Percentiles rank a stretch among this genome's conserved stretches.
These are phyloP conservation scores for Oryza rufipogon DNA, from an alignment of 176 grass and related monocot genomes.

Conservation along the genomic window DNA sequence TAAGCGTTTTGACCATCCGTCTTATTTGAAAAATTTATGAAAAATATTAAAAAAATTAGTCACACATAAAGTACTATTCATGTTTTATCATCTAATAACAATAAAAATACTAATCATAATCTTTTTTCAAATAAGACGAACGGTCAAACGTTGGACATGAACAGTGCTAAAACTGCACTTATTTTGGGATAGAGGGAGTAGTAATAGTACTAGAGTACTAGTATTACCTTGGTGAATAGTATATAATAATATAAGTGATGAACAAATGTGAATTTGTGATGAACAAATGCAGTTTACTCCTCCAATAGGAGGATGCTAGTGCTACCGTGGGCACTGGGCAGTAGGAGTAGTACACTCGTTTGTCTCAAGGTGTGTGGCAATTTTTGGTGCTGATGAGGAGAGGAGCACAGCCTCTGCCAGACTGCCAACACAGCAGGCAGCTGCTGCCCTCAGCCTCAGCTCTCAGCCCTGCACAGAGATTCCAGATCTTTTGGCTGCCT, in stretches of 20 bases:
- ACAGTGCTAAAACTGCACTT: no score
- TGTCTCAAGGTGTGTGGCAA: conserved; percentile 30
- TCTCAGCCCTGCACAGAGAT: conserved; percentile 43
- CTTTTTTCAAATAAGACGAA: no score
- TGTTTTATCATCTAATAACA: no score
- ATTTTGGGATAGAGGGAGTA: no score
- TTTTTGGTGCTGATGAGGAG: conserved; percentile 7
- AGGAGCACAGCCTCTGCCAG: not conserved
- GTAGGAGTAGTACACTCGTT: not conserved
- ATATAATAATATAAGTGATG: no score
- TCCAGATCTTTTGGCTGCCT: conserved; percentile 51
- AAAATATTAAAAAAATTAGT: no score
- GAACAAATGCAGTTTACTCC: not conserved
- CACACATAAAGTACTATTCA: no score
- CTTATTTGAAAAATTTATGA: no score
- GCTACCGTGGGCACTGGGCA: not conserved
- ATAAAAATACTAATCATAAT: no score
- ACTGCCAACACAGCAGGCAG: conserved; percentile 35
- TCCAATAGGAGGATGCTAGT: not conserved
- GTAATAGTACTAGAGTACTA: not conserved
- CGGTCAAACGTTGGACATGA: no score
- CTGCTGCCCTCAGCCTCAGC: conserved; percentile 16
- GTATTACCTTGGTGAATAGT: not conserved
- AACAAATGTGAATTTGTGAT: not conserved
- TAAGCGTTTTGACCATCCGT: no score